Evolutionary conservation across 1,284 basidiomycete genomes (phyloP).

Genomic region (Rhodotorula sp.): DNA sequence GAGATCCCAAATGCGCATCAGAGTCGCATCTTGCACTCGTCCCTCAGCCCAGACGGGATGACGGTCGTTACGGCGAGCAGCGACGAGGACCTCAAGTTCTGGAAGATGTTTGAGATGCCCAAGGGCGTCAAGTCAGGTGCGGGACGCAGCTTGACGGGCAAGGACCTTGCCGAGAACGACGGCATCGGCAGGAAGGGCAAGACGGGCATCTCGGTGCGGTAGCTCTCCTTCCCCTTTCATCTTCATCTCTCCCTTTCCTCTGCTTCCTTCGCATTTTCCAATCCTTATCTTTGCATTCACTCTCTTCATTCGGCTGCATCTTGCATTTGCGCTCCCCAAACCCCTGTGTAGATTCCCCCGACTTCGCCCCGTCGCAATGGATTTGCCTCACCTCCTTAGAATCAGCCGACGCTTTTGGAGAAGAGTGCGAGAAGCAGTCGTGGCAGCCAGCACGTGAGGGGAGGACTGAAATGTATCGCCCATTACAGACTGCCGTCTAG

Average conservation of each 20-base stretch:
- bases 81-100: conserved; percentile 93
- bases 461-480: not conserved
- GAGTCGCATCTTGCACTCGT: conserved; percentile 77
- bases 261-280: not conserved
- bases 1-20: conserved; percentile 92
- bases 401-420: too few relatives aligned
- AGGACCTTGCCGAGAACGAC: conserved; percentile 37
- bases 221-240: not conserved
- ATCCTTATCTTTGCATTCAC: not conserved
- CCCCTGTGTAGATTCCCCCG: not conserved
- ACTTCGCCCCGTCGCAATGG: too few relatives aligned
- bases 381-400: too few relatives aligned
- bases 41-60: conserved; percentile 81
- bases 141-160: conserved; percentile 21
- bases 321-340: not conserved
- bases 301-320: not conserved
- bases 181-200: conserved; percentile 41
- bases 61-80: conserved; percentile 84
- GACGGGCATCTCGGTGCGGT: conserved; percentile 40
- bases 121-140: conserved; percentile 4
- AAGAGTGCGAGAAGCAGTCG: too few relatives aligned
- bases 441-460: too few relatives aligned
- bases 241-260: not conserved
- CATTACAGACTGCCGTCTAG: not conserved
- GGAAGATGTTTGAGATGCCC: conserved; percentile 54